Base-by-base conservation (phyloP, 257 asterid genomes). In the Solanum habrochaites region DNA sequence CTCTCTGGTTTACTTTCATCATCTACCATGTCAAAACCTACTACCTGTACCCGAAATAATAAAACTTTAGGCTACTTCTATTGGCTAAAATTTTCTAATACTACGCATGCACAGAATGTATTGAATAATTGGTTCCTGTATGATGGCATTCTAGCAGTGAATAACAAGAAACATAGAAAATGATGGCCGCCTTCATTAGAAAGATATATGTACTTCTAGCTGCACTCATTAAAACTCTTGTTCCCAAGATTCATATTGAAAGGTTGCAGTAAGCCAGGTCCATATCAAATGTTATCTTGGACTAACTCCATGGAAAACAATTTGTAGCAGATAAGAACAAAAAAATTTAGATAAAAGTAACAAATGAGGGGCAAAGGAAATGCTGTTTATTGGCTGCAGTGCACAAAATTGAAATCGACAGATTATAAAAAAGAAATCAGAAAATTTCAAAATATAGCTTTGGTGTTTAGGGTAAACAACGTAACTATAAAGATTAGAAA, bases 1-100 rank as follows among this genome's bases (percentile, higher is more conserved):
- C 99, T 94, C 92, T 96, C 99, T 5, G 98, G 99, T 89, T 96
- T 96, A 91, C 99, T 96, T 93, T 96, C 99, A 93, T 96, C 99
- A 93, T 96, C 99, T 64, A 96, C 99, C 86, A 96, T 89, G 91
- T 96, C 99, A 83, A 96, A 94, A 72, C 99, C 99, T 73, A 96
- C 99, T 85, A 96, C 99, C 99, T 95, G 93, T 71, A 88, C 81
- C 14, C n/a, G 31, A 85, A 87, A 89, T 25, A 66, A 85, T 1
- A 58, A 67, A 56, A 73, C 39, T 64, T 83, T 60, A 75, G 29
- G 69, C 69, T 80, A 35, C 42, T 80, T 47, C 85, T 29, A 47
- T 49, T 47, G 69, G 43, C 45, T 47, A 80, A 80, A 64, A 85
- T 31, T 45, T 70, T 31, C n/a, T 27, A 43, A 43, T 23, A 4